phyloP scores from a whole-genome alignment of 2,329 filamentous ascomycete species.

The Periglandula ipomoeae region DNA sequence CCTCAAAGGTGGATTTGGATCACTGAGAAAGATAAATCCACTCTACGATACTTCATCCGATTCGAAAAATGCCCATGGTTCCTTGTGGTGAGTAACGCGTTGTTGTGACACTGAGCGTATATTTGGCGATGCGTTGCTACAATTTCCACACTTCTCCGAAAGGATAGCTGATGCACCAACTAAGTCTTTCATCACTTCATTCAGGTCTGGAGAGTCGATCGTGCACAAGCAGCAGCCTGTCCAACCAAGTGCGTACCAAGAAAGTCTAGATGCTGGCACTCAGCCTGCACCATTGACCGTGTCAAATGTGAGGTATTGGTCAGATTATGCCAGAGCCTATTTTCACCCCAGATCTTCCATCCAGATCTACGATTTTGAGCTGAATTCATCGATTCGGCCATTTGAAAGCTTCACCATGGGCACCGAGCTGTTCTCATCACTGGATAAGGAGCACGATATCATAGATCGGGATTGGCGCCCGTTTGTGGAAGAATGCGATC shows the following conservation, averaged over 20 bases:
- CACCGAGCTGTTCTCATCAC: slow-evolving; percentile 61
- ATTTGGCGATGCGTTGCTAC: not conserved
- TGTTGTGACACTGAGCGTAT: not conserved
- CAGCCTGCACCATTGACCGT: slow-evolving; percentile 57
- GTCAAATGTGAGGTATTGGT: slow-evolving; percentile 84
- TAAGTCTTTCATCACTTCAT: not conserved
- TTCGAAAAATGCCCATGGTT: slow-evolving; percentile 19
- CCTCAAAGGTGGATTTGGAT: slow-evolving; percentile 86
- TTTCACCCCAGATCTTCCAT: slow-evolving; percentile 84
- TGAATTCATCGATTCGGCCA: slow-evolving; percentile 70
- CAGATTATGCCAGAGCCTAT: slow-evolving; percentile 87
- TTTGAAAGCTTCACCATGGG: slow-evolving; percentile 88
- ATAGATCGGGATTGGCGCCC: slow-evolving; percentile 83
- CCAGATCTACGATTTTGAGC: slow-evolving; percentile 79
- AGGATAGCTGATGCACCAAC: not conserved
- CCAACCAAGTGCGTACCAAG: slow-evolving; percentile 64
- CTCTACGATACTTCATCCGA: slow-evolving; percentile 55
- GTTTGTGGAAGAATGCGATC: slow-evolving; percentile 89
- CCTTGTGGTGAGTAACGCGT: slow-evolving; percentile 24
- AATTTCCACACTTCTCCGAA: not conserved
- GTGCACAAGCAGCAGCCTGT: slow-evolving; percentile 63
- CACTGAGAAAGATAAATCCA: slow-evolving; percentile 77
- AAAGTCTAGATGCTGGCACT: slow-evolving; percentile 64
- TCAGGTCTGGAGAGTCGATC: slow-evolving; percentile 56
- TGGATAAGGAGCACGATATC: slow-evolving; percentile 76